Evolutionary conservation across 805 yeast genomes (phyloP).

Genomic region (Maudiozyma barnettii): DNA sequence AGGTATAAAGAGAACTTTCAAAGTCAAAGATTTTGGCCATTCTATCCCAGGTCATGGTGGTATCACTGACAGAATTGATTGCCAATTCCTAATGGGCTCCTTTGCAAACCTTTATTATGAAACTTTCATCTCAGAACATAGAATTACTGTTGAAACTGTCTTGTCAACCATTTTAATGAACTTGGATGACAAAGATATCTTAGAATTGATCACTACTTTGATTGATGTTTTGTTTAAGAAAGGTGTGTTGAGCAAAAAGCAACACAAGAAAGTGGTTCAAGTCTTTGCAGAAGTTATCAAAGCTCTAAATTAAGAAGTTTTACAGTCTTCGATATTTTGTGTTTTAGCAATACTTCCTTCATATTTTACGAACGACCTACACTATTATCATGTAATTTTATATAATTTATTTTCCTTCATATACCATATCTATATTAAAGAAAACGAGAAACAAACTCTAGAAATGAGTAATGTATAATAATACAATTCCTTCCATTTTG

Average conservation of each 20-base stretch:
- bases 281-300: background rate
- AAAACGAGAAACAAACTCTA: no score
- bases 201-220: slow-evolving; percentile 51
- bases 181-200: slow-evolving; percentile 53
- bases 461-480: no score
- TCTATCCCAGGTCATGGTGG: slow-evolving; percentile 99
- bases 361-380: no score
- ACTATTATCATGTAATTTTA: no score
- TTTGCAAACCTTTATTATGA: slow-evolving; percentile 88
- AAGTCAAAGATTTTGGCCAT: slow-evolving; percentile 94
- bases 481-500: no score
- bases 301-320: background rate
- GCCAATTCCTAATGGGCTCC: slow-evolving; percentile 96
- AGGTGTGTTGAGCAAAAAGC: slow-evolving; percentile 32
- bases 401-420: no score
- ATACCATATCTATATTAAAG: no score
- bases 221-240: slow-evolving; percentile 29
- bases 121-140: slow-evolving; percentile 71
- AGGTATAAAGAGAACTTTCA: slow-evolving; percentile 93
- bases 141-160: slow-evolving; percentile 62
- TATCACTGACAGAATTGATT: slow-evolving; percentile 92
- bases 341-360: no score
- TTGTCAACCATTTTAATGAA: slow-evolving; percentile 69
- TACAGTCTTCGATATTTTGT: background rate
- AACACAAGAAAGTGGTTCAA: slow-evolving; percentile 15